Conservation (phyloP, 208 protist species). For the Leishmania guyanensis region DNA sequence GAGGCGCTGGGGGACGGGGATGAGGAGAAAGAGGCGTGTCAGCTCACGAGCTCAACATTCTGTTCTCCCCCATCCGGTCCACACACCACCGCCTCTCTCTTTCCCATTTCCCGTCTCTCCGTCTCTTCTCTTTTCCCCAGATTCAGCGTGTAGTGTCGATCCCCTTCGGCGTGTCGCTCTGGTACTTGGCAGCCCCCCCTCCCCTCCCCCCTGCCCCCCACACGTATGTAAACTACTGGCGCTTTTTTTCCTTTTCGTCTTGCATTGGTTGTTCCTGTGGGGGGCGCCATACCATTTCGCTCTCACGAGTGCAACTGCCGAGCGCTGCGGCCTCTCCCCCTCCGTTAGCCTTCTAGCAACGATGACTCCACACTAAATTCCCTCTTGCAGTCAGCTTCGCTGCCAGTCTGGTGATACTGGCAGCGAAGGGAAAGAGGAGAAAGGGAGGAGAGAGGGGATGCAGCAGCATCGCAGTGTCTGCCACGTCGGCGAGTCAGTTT, state of each 20-base stretch:
- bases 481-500: no score
- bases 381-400: not conserved
- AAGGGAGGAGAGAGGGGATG: no score
- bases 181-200: not conserved
- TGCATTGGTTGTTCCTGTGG: not conserved
- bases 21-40: not conserved
- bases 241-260: not conserved
- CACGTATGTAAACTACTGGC: not conserved
- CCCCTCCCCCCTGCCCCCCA: not conserved
- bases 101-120: not conserved
- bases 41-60: not conserved
- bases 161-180: not conserved
- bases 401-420: not conserved
- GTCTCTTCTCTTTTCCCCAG: not conserved
- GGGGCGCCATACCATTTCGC: not conserved
- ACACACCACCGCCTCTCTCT: not conserved
- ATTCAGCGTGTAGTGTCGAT: not conserved
- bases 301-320: not conserved
- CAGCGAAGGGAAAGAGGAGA: no score
- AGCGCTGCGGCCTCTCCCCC: not conserved
- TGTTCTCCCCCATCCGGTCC: not conserved
- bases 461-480: no score
- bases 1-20: not conserved
- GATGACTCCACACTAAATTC: not conserved
- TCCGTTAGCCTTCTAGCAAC: not conserved